Evolutionary conservation across 345 rosid genomes (phyloP), one percentile per base, ranked within the genome.

Genomic region (Barbarea vulgaris): DNA sequence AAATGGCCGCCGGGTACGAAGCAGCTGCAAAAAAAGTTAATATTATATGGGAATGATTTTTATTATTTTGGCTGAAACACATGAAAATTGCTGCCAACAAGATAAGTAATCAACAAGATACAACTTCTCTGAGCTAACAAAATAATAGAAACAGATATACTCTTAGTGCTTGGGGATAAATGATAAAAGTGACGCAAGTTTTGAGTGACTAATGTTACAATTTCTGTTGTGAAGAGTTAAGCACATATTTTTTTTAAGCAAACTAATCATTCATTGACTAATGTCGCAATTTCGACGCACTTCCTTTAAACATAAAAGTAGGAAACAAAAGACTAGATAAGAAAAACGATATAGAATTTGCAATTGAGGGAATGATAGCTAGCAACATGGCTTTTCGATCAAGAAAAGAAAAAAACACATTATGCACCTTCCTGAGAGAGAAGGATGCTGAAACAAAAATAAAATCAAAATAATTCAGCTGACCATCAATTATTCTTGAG

Each of bases 1-100:
- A 77, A 94, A 94, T 64, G 98, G 97, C 15, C 96, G 98, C 79
- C 98, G 89, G 15, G 77, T 64, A 61, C 96, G 93, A 73, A 94
- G 92, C 25, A 94, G 80, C 96, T 94, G 84, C 79, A 79, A 22
- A 61, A 61, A 68, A 75, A 18, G 3, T 55, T 14, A 8, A 9
- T 6, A 67, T 48, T 42, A 56, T 51, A 31, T 17, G 57, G 37
- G 6, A 31, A 44, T 31, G 28, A 11, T 73, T 60, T 64, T 44
- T 53, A 21, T 60, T 31, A 73, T 72, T 28, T 64, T 69, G 31
- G 21, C 57, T 3, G n/a, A 46, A 48, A 64, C 46, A 55, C 25
- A 46, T 5, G 41, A 55, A 65, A 46, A 47, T 10, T 33, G 46
- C 42, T 58, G 17, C 18, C 5, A 41, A 39, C 74, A 67, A 2